Percentiles rank a stretch among this genome's conserved stretches.
These are phyloP conservation scores for Hygrophoropsis aurantiaca DNA, from an alignment of 768 basidiomycete species.

Conservation along the genomic window DNA sequence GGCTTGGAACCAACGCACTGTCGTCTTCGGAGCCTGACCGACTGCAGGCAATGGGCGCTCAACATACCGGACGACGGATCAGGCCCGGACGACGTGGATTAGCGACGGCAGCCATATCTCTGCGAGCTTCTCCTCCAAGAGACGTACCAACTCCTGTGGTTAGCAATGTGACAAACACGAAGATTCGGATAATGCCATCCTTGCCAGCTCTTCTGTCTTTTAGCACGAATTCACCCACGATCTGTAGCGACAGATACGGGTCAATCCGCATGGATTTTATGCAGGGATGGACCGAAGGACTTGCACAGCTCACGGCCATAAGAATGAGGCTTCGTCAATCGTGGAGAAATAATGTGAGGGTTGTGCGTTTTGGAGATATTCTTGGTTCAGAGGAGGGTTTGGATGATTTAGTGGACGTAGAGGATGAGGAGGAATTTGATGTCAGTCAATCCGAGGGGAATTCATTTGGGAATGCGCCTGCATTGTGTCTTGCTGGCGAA, in stretches of 20 bases:
- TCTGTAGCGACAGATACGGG: constrained; percentile 35
- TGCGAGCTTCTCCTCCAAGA: constrained; percentile 37
- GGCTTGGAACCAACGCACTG: constrained; percentile 40
- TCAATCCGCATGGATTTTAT: constrained; percentile 52
- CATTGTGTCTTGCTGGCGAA: constrained; percentile 40
- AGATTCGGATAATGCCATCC: constrained; percentile 59
- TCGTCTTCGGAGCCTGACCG: background rate
- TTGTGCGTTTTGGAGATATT: constrained; percentile 40
- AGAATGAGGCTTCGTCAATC: constrained; percentile 46
- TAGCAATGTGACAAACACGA: constrained; percentile 23
- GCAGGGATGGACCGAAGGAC: constrained; percentile 62
- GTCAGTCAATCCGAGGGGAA: constrained; percentile 9
- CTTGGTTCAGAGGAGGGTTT: constrained; percentile 30
- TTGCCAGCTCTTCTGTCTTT: constrained; percentile 49
- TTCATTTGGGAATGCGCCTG: constrained; percentile 22
- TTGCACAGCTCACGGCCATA: constrained; percentile 50
- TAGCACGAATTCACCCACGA: constrained; percentile 36
- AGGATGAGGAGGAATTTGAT: constrained; percentile 27
- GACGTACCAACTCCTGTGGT: constrained; percentile 12
- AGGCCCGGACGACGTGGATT: constrained; percentile 58
- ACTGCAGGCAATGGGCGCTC: constrained; percentile 3
- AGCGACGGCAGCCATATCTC: constrained; percentile 64
- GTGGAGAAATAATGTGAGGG: constrained; percentile 43
- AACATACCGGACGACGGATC: constrained; percentile 15
- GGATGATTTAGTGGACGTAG: constrained; percentile 33